Conservation (phyloP, 768 basidiomycete genomes). For the Trametes maxima region DNA sequence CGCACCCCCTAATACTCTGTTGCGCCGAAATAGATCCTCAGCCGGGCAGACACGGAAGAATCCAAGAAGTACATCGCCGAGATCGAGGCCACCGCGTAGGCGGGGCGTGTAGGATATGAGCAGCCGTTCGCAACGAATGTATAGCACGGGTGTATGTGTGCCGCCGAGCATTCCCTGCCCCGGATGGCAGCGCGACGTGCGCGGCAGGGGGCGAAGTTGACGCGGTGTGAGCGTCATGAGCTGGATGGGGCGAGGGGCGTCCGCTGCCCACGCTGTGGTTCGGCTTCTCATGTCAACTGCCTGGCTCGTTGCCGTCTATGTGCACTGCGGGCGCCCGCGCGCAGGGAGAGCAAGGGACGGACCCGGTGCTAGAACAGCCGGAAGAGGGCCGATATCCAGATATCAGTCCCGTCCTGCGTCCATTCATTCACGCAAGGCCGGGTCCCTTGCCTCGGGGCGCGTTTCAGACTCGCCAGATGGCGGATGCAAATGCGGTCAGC, state of each 20-base stretch:
- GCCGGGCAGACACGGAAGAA: constrained; percentile 38
- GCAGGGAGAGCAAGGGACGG: background rate
- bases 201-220: background rate
- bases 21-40: constrained; percentile 53
- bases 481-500: constrained; percentile 16
- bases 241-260: background rate
- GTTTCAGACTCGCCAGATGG: constrained; percentile 2
- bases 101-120: constrained; percentile 36
- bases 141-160: constrained; percentile 3
- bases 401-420: constrained; percentile 1
- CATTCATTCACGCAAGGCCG: background rate
- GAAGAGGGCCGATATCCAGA: constrained; percentile 5
- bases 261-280: background rate
- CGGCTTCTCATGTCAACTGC: constrained; percentile 10
- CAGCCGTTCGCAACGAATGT: background rate
- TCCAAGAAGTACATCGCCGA: constrained; percentile 34
- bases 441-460: constrained; percentile 7
- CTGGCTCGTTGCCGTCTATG: constrained; percentile 15
- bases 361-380: constrained; percentile 2
- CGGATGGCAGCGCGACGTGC: background rate
- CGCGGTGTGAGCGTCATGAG: background rate
- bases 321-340: constrained; percentile 1
- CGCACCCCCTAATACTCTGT: constrained; percentile 3
- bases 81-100: constrained; percentile 51
- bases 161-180: background rate